phyloP scores from a whole-genome alignment of 2,329 filamentous ascomycete genomes.

The Calcarisporium arbuscula region DNA sequence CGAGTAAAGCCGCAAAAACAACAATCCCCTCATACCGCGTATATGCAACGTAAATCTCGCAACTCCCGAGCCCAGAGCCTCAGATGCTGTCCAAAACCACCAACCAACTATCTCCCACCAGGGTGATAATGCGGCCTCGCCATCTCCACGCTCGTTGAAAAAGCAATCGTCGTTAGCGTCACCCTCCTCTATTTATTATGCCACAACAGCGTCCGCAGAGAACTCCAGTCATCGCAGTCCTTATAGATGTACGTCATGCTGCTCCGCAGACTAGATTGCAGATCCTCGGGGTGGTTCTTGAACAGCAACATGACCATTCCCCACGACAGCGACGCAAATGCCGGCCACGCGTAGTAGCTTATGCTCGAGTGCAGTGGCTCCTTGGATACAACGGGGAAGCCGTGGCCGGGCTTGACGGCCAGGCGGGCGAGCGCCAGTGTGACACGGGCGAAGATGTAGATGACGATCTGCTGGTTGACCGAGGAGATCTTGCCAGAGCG shows the following conservation, averaged over 20 bases:
- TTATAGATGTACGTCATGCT: conserved; percentile 98
- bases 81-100: no score
- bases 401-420: conserved; percentile 59
- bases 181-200: conserved; percentile 66
- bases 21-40: no score
- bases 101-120: no score
- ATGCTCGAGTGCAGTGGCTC: conserved; percentile 44
- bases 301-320: conserved; percentile 94
- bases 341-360: conserved; percentile 76
- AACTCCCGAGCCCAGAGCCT: no score
- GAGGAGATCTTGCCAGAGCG: conserved; percentile 65
- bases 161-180: no score
- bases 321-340: conserved; percentile 88
- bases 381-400: conserved; percentile 43
- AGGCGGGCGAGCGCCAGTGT: conserved; percentile 78
- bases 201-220: conserved; percentile 74
- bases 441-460: conserved; percentile 94
- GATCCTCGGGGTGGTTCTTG: conserved; percentile 80
- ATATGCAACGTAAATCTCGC: no score
- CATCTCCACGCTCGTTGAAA: no score
- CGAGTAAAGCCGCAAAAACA: no score
- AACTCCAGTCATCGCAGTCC: conserved; percentile 86
- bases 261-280: conserved; percentile 84
- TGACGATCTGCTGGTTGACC: conserved; percentile 94
- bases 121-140: no score